Evolutionary conservation across 192 early-diverging fungal genomes (phyloP), one percentile per base, ranked within the genome.

Genomic region (Thamnidium elegans): DNA sequence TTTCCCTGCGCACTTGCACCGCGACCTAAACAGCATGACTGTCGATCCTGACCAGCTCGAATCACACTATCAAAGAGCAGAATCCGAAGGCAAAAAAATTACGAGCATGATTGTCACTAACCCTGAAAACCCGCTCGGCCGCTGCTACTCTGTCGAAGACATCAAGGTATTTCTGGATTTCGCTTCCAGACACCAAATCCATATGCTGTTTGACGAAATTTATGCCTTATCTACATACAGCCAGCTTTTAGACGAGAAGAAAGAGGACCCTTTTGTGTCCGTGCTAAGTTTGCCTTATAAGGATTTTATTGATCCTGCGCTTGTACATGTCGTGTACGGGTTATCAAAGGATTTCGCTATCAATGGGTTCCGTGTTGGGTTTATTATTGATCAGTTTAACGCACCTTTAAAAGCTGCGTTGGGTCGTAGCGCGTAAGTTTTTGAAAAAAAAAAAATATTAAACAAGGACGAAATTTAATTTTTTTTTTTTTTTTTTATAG

Each of bases 311-410:
- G 87, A 89, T 53, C 86, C 86, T 44, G 60, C 77, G 0, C 60
- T 79, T 21, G 78, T 89, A 13, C 84, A 92, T 55, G 80, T 93
- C 23, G 62, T 93, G 26, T 93, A 92, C 72, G 84, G 88, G 17
- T 69, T 95, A 61, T 90, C 87, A 65, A 95, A 95, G 74, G 93
- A 92, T 72, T 94, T 95, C 80, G 78, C 84, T 17, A 70, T 90
- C 36, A 90, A 88, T 66, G 92, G 92, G 4, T 77, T 88, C 65
- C 86, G 91, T 44, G 73, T 86, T 51, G 90, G 84, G 20, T 84
- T 81, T 54, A 48, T 84, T 15, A 62, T 91, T 14, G 87, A 79
- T 19, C 87, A 86, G 0, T 86, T 78, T 78, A 87, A 90, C 72
- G 65, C 69, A 42, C 65, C 77, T 7, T 68, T 87, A 48, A 20